phyloP scores from a whole-genome alignment of 108 stramenopile genomes.

The Stephanodiscus minutulus region DNA sequence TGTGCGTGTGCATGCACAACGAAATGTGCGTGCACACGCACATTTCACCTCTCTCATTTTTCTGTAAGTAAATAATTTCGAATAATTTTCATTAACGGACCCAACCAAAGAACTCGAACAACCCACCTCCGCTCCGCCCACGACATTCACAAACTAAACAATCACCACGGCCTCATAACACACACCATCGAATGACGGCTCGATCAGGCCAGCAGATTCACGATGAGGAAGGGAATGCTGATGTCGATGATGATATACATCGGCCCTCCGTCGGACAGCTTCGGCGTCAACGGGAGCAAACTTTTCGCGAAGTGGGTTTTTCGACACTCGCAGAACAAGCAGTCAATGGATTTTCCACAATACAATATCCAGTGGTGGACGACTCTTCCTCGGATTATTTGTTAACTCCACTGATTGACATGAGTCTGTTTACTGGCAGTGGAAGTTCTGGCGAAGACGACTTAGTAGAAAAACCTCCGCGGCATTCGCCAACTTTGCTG shows the following conservation, averaged over 20 bases:
- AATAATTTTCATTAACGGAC: no score
- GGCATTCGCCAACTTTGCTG: not conserved
- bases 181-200: not conserved
- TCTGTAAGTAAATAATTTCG: no score
- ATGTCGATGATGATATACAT: not conserved
- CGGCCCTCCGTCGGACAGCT: not conserved
- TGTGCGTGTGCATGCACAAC: no score
- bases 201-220: not conserved
- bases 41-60: no score
- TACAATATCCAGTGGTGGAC: constrained; percentile 6
- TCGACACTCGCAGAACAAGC: constrained; percentile 2
- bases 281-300: constrained; percentile 13
- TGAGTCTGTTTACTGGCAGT: constrained; percentile 7
- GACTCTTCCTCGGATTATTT: constrained; percentile 9
- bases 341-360: constrained; percentile 11
- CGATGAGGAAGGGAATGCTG: not conserved
- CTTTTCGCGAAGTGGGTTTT: constrained; percentile 20
- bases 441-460: not conserved
- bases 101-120: no score
- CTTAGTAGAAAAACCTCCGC: not conserved
- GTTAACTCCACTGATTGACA: constrained; percentile 18
- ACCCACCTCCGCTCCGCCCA: no score
- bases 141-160: no score
- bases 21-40: no score
- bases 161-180: not conserved